Base-by-base conservation (phyloP, 1,284 basidiomycete genomes). In the Ustilago esculenta region DNA sequence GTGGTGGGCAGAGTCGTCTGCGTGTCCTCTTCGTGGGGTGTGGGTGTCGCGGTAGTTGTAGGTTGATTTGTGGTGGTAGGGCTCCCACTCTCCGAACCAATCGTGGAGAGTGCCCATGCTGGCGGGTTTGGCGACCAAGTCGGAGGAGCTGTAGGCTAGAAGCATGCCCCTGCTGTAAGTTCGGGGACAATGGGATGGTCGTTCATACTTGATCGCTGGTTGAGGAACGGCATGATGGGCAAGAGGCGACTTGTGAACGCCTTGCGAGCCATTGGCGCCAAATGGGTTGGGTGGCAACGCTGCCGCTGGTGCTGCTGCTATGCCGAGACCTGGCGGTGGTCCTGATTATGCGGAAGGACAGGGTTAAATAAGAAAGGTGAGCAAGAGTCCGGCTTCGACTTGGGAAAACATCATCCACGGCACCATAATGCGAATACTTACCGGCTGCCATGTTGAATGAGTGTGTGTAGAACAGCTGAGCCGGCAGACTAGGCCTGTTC, bases 51-150 rank as follows among this genome's bases (percentile, higher is more conserved):
- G 88, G 83, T 92, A 51, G 37, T 58, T 90, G 77, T 66, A 56
- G 21, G 41, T 48, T 15, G 58, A 36, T 33, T 64, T 72, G 37
- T 87, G 69, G 83, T 84, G 60, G 84, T 85, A 30, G 30, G 68
- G 64, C 50, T 73, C 67, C 73, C 65, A 66, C 48, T 73, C 64
- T 51, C 92, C 92, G 83, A 92, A 93, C 92, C 92, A 93, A 41
- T 89, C 87, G 83, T 89, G 91, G 52, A 93, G 84, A 37, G 87
- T 83, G 45, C 91, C 91, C 91, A 93, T 92, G 68, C 86, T 86
- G 60, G 84, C 79, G 6, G 92, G 92, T 40, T 85, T 84, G 57
- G 86, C 84, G 25, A 93, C 89, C 29, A 93, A 83, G n/a, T 89
- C 88, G n/a, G 91, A 92, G 63, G 87, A 87, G 67, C 87, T 86